Evolutionary conservation across 345 rosid species (phyloP), one percentile per base, ranked within the genome.

Genomic region (Limnanthes douglasii): DNA sequence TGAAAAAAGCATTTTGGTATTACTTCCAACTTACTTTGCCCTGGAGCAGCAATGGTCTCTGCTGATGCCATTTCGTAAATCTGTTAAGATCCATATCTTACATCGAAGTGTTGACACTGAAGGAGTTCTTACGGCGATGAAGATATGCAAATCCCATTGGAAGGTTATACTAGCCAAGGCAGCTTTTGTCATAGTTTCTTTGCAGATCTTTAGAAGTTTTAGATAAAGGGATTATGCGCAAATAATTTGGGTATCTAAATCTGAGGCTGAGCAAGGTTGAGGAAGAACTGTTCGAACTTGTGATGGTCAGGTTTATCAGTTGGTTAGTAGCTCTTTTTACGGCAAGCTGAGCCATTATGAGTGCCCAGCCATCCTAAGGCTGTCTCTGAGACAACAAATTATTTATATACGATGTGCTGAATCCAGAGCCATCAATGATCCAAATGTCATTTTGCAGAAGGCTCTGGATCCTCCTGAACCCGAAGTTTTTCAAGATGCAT

Each of bases 231-330:
- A 86, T 43, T 53, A 75, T 50, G 56, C 78, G 10, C 60, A 78
- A 65, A 84, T 82, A 57, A 73, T 67, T 45, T 78, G 97, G 97
- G 68, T 82, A 51, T 86, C 97, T 41, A 73, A 66, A 51, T 82
- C 97, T 65, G 94, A 82, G 97, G 95, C 97, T 53, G 69, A 86
- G 49, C 97, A 86, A 51, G 85, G 97, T 21, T 55, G 60, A 59
- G 97, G 95, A 53, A 73, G 97, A 66, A 86, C 97, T 33, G 97
- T 94, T 32, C 72, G 95, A 53, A 86, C 95, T 28, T 86, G 97
- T 59, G 83, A 86, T 56, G 97, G 97, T 50, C 75, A 78, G 60
- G 66, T 78, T 34, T 86, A 78, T 62, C 75, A 88, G 46, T 67
- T 86, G 70, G 90, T 86, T 36, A 71, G 94, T 9, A 52, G 75